These are phyloP conservation scores for Phellinidium pouzarii DNA, from an alignment of 1,284 basidiomycete genomes.

Conservation along the genomic window DNA sequence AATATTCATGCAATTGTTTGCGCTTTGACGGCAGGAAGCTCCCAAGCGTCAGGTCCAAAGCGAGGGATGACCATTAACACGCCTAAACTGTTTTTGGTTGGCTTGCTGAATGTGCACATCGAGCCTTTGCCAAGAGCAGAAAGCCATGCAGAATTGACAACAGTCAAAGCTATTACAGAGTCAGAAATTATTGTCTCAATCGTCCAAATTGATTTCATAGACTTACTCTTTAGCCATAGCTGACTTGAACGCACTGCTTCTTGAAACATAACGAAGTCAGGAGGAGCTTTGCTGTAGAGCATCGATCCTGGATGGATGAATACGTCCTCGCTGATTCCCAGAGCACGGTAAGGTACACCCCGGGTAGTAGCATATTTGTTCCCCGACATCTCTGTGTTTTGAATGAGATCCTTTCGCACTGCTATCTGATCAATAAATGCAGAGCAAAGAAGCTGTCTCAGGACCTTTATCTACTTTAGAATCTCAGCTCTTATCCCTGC, in stretches of 20 bases:
- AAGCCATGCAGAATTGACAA: constrained; percentile 88
- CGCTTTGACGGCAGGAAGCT: constrained; percentile 70
- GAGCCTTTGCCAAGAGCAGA: constrained; percentile 69
- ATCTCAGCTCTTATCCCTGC: neutral
- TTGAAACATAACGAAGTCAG: constrained; percentile 83
- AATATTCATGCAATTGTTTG: constrained; percentile 2
- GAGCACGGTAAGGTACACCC: constrained; percentile 79
- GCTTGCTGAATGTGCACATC: constrained; percentile 87
- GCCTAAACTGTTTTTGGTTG: constrained; percentile 63
- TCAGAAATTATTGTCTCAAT: constrained; percentile 15
- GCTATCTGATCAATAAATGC: constrained; percentile 97
- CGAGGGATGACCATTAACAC: constrained; percentile 68
- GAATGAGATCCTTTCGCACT: constrained; percentile 79
- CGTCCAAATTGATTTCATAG: neutral
- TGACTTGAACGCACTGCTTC: constrained; percentile 74
- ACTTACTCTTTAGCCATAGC: constrained; percentile 76
- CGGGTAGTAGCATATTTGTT: constrained; percentile 69
- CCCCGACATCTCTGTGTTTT: constrained; percentile 51
- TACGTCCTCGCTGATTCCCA: constrained; percentile 82
- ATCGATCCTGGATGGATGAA: constrained; percentile 91
- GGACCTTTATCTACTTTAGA: constrained; percentile 70
- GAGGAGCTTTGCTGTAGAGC: constrained; percentile 65
- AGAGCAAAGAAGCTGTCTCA: constrained; percentile 84
- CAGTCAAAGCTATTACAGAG: constrained; percentile 56
- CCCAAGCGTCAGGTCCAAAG: constrained; percentile 80